Base-by-base conservation (phyloP, 2,329 filamentous ascomycete genomes). In the Fusarium coffeatum region DNA sequence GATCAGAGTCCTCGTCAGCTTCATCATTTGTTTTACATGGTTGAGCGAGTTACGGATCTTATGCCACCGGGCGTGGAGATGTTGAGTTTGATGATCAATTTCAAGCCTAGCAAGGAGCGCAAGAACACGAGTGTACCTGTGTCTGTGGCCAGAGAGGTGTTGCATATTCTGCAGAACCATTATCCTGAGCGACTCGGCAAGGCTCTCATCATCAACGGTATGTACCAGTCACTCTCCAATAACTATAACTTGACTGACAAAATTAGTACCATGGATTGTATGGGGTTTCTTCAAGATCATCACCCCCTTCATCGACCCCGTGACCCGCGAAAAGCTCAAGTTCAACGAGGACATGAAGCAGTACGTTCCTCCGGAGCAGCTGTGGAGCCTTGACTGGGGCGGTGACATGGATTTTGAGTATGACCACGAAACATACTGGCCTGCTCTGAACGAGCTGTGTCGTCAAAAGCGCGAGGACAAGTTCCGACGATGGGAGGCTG, bases 231-330 rank as follows among this genome's bases (percentile, higher is more conserved):
- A 30, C 1, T 12, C 12, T 15, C 28, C 28, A 30, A 30, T 7
- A 15, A 15, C 28, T 30, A 12, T 7, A 30, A 30, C 12, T 30
- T 4, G 3, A 32, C 49, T 66, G 23, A 65, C 49, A 34, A 8
- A 1, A 23, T 50, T 69, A 95, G 93, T 97, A 50, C 95, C 95
- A 1, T 98, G 93, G 89, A 87, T 97, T 69, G 93, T 98, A 66
- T 91, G 89, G 80, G 92, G 92, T 53, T 99, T 99, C 86, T 97
- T 98, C 87, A 98, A 97, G 82, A 84, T 98, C 75, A 94, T 99
- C 81, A 94, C 90, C 7, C 94, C 95, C 41, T 98, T 99, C 82
- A 97, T 99, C 82, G 96, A 99, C 80, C 96, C 96, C 10, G 84
- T 94, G 75, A 99, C 96, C 12, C 90, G 92, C 62, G 90, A 96